Percentiles rank a stretch among this genome's conserved stretches.
These are phyloP conservation scores for Plantago coronopus DNA, from an alignment of 305 asterid genomes.

Conservation along the genomic window DNA sequence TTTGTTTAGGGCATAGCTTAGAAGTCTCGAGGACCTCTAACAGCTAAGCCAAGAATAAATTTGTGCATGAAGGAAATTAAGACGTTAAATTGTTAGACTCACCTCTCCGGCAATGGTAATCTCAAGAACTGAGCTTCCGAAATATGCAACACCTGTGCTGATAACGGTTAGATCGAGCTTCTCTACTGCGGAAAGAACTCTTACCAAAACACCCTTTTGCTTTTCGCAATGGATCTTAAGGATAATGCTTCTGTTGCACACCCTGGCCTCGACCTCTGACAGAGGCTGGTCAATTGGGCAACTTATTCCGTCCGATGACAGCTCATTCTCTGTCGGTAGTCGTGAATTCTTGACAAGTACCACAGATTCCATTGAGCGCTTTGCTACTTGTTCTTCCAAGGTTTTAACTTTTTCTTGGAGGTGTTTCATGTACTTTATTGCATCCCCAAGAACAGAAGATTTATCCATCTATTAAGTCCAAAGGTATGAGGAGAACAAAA, in stretches of 20 bases:
- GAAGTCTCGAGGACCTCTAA: too few relatives aligned
- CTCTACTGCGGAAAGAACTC: constrained; percentile 26
- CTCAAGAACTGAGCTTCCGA: constrained; percentile 32
- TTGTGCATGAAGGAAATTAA: too few relatives aligned
- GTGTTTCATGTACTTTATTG: constrained; percentile 33
- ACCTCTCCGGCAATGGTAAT: constrained; percentile 29
- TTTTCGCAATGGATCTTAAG: constrained; percentile 32
- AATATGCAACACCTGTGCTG: constrained; percentile 24
- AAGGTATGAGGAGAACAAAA: neutral
- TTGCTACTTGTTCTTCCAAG: constrained; percentile 35
- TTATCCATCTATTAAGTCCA: constrained; percentile 33
- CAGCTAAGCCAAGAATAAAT: neutral
- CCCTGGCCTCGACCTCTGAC: constrained; percentile 35
- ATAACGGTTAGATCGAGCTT: constrained; percentile 29
- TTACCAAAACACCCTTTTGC: constrained; percentile 25
- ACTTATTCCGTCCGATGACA: constrained; percentile 26
- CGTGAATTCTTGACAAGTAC: constrained; percentile 34
- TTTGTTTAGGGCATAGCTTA: too few relatives aligned
- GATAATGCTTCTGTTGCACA: constrained; percentile 29
- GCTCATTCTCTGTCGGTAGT: constrained; percentile 26
- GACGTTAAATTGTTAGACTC: neutral
- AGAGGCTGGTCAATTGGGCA: constrained; percentile 21
- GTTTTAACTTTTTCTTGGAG: constrained; percentile 33
- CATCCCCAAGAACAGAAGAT: constrained; percentile 43
- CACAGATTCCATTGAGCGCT: constrained; percentile 22